Conservation (phyloP, 2,329 filamentous ascomycete species). For the Arthrobotrys pseudoclavata region DNA sequence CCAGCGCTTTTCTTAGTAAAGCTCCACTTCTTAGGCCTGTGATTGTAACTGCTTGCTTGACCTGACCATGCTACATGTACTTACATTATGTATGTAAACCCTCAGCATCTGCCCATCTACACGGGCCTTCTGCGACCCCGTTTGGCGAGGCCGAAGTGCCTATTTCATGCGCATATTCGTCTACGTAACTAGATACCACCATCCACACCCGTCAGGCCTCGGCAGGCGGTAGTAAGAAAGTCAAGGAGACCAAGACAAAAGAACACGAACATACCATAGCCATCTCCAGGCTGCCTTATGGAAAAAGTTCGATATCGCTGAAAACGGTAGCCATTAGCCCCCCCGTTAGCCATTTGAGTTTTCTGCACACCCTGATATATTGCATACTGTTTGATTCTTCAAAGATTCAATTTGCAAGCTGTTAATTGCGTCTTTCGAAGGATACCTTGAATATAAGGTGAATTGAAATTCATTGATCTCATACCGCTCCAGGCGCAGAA, state of each 20-base stretch:
- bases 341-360: conserved; percentile 8
- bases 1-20: conserved; percentile 17
- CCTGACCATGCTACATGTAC: background rate
- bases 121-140: conserved; percentile 9
- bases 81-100: background rate
- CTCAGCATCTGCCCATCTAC: conserved; percentile 9
- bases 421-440: conserved; percentile 7
- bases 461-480: background rate
- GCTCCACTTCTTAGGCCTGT: conserved; percentile 27
- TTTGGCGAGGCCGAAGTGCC: conserved; percentile 38
- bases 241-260: conserved; percentile 20
- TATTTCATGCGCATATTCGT: conserved; percentile 51
- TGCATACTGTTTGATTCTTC: conserved; percentile 26
- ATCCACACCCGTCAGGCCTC: conserved; percentile 48
- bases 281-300: conserved; percentile 26
- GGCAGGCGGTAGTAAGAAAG: conserved; percentile 38
- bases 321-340: conserved; percentile 24
- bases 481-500: conserved; percentile 22
- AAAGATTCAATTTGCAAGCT: conserved; percentile 7
- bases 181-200: conserved; percentile 35
- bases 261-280: background rate
- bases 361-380: conserved; percentile 28
- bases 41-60: conserved; percentile 24
- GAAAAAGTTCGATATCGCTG: conserved; percentile 22
- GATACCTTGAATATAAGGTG: conserved; percentile 12